Evolutionary conservation across 2,329 filamentous ascomycete species (phyloP), one percentile per base, ranked within the genome.

Genomic region (Bipolaris zeicola): DNA sequence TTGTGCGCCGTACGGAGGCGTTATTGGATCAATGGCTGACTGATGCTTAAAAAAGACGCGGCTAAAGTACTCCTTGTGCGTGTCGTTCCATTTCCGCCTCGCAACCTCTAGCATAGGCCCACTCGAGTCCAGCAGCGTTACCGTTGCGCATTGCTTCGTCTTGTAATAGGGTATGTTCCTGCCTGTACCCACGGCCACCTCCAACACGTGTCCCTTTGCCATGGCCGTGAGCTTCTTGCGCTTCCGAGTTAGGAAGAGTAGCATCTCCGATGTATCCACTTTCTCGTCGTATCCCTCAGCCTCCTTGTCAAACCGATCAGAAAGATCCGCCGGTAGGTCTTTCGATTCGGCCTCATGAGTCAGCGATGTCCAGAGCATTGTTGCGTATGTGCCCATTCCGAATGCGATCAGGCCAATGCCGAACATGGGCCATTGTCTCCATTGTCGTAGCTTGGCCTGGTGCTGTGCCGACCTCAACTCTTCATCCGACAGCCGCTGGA

Each of bases 181-280:
- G 14, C 80, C 81, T 0, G 81, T 82, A 6, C 81, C 81, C 43
- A 79, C 81, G 18, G 78, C 78, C 13, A 79, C 78, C 66, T 83
- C 81, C 34, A 82, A 63, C 13, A 83, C 80, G 66, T 83, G 73
- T 0, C 81, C 81, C 11, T 63, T 67, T 53, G 78, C 80, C 62
- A 73, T 70, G 34, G 64, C 58, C 3, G 76, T 73, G 24, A 83
- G 68, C 57, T 74, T 67, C 59, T 76, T 76, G 47, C 81, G 75
- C 48, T 74, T 70, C 42, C 63, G 65, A 24, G 69, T 77, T 50
- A 82, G 64, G 20, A 80, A 72, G 58, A 78, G 75, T 34, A 80
- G 59, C 56, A 63, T 72, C 61, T 83, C 81, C 5, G 76, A 76
- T 16, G 74, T 65, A 51, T 76, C 76, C 34, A 82, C 79, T 50